Evolutionary conservation across 2,329 filamentous ascomycete species (phyloP).

Genomic region (Macrophomina pseudophaseolina): DNA sequence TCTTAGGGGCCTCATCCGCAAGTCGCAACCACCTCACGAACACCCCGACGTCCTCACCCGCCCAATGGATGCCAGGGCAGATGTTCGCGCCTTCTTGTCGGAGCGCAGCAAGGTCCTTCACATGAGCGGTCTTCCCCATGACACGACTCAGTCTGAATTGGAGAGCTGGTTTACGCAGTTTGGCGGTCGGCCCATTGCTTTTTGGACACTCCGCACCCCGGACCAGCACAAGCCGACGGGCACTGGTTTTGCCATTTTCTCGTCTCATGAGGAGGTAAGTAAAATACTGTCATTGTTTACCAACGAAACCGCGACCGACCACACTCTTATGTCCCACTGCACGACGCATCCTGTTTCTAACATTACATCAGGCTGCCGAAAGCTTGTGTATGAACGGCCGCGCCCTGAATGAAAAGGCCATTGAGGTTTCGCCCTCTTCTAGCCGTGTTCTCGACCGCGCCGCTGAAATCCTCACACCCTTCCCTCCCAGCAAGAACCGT

Average conservation of each 20-base stretch:
- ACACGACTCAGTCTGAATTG: conserved; percentile 97
- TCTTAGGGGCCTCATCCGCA: conserved; percentile 88
- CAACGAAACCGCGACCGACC: conserved; percentile 16
- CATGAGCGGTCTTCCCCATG: conserved; percentile 95
- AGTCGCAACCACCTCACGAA: conserved; percentile 91
- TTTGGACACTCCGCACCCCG: conserved; percentile 96
- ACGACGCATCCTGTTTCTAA: not conserved
- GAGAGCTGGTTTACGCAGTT: conserved; percentile 99
- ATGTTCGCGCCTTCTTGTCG: conserved; percentile 93
- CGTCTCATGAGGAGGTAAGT: conserved; percentile 96
- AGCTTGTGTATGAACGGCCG: conserved; percentile 99
- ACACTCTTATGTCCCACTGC: not conserved
- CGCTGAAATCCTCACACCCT: conserved; percentile 93
- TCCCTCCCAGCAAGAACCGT: conserved; percentile 97
- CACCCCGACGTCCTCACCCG: conserved; percentile 93
- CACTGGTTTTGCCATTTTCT: conserved; percentile 97
- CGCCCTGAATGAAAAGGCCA: conserved; percentile 97
- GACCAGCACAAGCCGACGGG: conserved; percentile 99
- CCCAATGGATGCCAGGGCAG: conserved; percentile 94
- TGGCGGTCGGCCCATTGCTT: conserved; percentile 94
- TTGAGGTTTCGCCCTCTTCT: conserved; percentile 97
- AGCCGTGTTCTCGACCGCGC: conserved; percentile 94
- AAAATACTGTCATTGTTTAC: not conserved
- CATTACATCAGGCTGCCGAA: conserved; percentile 76
- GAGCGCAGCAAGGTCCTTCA: conserved; percentile 98